These are phyloP conservation scores for Colletotrichum sp. DNA, from an alignment of 2,329 filamentous ascomycete genomes.

Conservation along the genomic window DNA sequence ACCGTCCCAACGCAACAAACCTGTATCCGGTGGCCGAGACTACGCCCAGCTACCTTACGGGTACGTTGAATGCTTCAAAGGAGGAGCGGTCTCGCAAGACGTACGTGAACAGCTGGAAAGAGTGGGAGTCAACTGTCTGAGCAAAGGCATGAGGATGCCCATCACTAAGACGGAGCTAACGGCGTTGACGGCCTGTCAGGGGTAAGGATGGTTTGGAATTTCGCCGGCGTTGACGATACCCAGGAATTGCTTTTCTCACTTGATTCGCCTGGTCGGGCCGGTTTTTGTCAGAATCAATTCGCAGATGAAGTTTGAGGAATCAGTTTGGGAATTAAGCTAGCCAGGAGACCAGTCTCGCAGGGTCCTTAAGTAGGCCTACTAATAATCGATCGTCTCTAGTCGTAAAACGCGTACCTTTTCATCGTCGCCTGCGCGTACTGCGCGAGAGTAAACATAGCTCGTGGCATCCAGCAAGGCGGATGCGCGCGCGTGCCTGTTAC, in stretches of 20 bases:
- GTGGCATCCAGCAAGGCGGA: background rate
- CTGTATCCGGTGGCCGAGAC: conserved; percentile 7
- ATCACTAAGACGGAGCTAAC: background rate
- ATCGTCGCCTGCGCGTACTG: background rate
- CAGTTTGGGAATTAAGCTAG: background rate
- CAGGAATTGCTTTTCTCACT: conserved; percentile 6
- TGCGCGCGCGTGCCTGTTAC: background rate
- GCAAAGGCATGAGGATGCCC: background rate
- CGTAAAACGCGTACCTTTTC: background rate
- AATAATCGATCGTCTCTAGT: background rate
- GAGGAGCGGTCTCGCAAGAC: background rate
- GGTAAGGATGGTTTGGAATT: background rate
- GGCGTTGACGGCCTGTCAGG: background rate
- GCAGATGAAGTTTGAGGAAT: background rate
- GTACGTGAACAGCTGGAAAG: conserved; percentile 14
- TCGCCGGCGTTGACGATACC: conserved; percentile 14
- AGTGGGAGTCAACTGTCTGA: conserved; percentile 5
- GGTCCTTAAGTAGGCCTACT: conserved; percentile 1
- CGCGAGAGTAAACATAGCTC: background rate
- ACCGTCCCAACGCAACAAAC: background rate
- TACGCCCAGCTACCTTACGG: conserved; percentile 3
- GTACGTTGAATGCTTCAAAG: conserved; percentile 4
- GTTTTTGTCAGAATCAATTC: conserved; percentile 4
- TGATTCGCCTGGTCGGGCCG: background rate
- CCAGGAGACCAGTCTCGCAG: background rate